phyloP scores from a whole-genome alignment of 345 rosid species.

The Citrus medica region DNA sequence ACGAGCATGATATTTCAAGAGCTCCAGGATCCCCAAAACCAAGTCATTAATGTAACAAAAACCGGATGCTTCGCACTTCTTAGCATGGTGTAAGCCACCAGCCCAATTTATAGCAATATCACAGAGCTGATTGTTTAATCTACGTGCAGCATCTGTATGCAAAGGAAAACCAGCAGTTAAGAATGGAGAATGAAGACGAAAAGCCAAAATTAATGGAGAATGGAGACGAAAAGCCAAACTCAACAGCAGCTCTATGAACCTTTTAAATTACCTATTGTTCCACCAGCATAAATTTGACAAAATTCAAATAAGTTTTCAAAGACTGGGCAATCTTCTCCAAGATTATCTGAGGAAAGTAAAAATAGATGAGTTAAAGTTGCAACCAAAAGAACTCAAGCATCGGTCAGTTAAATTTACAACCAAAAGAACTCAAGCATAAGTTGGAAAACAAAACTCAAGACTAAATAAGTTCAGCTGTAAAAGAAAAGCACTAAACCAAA shows the following conservation, averaged over 20 bases:
- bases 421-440: neutral
- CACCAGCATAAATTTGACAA: constrained; percentile 98
- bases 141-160: constrained; percentile 76
- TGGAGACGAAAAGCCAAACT: constrained; percentile 1
- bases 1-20: constrained; percentile 85
- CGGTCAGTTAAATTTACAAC: neutral
- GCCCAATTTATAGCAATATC: constrained; percentile 99
- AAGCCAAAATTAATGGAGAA: neutral
- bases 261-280: constrained; percentile 74
- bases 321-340: constrained; percentile 98
- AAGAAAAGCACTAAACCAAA: neutral
- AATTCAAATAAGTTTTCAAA: constrained; percentile 92
- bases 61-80: constrained; percentile 96
- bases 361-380: neutral
- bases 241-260: neutral
- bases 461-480: neutral
- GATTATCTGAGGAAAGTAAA: constrained; percentile 55
- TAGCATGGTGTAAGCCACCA: constrained; percentile 98
- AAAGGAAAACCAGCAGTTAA: constrained; percentile 10
- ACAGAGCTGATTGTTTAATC: constrained; percentile 87
- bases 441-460: neutral
- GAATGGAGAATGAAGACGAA: neutral
- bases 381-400: neutral
- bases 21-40: constrained; percentile 92
- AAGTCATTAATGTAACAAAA: constrained; percentile 98